phyloP scores from a whole-genome alignment of 352 stramenopile species.

The Globisporangium lucens region DNA sequence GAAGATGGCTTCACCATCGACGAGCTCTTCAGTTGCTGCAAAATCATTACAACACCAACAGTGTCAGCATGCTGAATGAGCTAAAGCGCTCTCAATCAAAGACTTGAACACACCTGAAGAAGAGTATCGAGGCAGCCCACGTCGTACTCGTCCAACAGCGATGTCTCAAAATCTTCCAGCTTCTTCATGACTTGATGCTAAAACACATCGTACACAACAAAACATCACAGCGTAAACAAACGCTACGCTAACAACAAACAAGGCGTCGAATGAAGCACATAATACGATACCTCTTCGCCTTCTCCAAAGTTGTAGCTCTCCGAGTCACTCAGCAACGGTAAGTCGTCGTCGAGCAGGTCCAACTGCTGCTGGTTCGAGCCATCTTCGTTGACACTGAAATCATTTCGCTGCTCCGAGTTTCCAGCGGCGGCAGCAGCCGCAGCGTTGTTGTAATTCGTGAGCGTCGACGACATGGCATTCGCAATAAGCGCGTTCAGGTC shows the following conservation, averaged over 20 bases:
- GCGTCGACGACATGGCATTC: conserved; percentile 19
- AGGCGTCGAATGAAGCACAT: not conserved
- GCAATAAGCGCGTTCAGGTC: conserved; percentile 17
- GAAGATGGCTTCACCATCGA: conserved; percentile 34
- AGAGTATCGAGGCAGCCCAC: conserved; percentile 82
- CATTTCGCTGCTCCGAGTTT: not conserved
- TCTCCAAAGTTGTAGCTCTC: conserved; percentile 73
- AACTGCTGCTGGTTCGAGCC: conserved; percentile 24
- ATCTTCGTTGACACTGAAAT: not conserved
- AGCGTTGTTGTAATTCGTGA: conserved; percentile 25
- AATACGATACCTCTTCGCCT: conserved; percentile 64
- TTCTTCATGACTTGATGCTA: conserved; percentile 87
- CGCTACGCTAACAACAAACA: conserved; percentile 3
- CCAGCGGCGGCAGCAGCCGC: conserved; percentile 2
- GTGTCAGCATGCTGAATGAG: not conserved
- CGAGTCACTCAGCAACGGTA: conserved; percentile 64
- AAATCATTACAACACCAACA: not conserved
- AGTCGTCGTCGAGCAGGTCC: conserved; percentile 73
- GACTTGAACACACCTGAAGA: not conserved
- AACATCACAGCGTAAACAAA: conserved; percentile 21
- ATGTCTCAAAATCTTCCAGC: conserved; percentile 85
- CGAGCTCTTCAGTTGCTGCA: conserved; percentile 69
- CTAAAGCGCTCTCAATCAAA: not conserved
- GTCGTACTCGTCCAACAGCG: conserved; percentile 85
- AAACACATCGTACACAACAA: conserved; percentile 19